Base-by-base conservation (phyloP, 495 filamentous ascomycete species). In the Echria macrotheca region DNA sequence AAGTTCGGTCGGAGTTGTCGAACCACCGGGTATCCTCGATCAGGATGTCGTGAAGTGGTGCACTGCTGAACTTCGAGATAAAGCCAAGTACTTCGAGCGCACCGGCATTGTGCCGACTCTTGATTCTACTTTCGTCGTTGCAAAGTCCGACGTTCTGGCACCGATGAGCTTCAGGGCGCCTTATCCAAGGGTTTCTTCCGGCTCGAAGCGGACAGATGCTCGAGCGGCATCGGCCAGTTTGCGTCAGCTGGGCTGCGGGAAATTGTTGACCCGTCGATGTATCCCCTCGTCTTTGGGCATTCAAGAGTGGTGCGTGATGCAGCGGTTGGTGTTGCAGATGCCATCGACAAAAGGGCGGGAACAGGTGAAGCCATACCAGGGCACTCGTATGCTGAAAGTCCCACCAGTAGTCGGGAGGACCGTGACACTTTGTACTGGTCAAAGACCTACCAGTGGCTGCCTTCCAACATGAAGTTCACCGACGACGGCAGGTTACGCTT, bases 211-310 rank as follows among this genome's bases (percentile, higher is more conserved):
- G 63, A 75, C 3, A 70, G 77, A 29, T 59, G 59, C n/a, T 46
- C 58, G 0, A 37, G 64, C 6, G 74, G 73, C 44, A 79, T 84
- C 54, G 83, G 77, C 69, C 79, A 82, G 46, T 80, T 79, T 0
- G 57, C 68, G 2, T 78, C 78, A 7, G 61, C 80, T 45, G 59
- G 69, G 54, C 81, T 85, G 0, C 65, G 80, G 7, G 68, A 85
- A 56, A 56, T 86, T 0, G 76, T 85, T 0, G 73, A 85, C 55
- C 81, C 81, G 1, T 82, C 79, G 4, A 62, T 83, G 38, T 84
- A 77, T 45, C 81, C 83, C 0, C 58, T 85, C 0, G 53, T 83
- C 9, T 83, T 77, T 36, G 53, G 53, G 14, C 41, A 51, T 17
- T 56, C 58, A 2, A 26, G 12, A 8, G 61, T 62, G 36, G 21